Base-by-base conservation (phyloP, 345 rosid genomes). In the Punica granatum region DNA sequence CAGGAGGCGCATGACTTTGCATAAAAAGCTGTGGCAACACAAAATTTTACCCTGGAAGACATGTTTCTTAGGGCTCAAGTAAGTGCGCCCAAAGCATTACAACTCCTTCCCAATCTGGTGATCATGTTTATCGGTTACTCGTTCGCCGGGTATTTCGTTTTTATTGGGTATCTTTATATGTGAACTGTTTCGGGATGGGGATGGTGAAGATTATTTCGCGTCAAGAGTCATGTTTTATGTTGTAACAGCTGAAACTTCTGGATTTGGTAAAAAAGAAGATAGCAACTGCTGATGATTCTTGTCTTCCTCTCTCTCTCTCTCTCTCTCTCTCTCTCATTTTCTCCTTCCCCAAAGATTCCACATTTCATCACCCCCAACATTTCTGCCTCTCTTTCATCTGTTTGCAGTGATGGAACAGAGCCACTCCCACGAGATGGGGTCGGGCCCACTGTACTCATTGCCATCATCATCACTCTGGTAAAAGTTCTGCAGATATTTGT, bases 281-380 rank as follows among this genome's bases (percentile, higher is more conserved):
- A 61, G 65, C 10, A 5, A 43, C 59, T 56, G 34, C 31, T 12
- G 60, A 12, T 12, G 16, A 54, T 37, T 54, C 30, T 9, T 56
- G 32, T 30, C 34, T 12, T 33, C 26, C 34, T 54, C 61, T 56
- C 16, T 11, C 41, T 37, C 66, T 70, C 39, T 30, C 42, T 39
- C 46, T 25, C 70, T 64, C 73, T 69, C 67, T 73, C 72, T 53
- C 54, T 18, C 3, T 18, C 58, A 51, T n/a, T 21, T 6, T 37
- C 11, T 37, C 53, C 6, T 18, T 46, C 15, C 53, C n/a, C 53
- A 0, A 18, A 48, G 21, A 23, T 30, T 51, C 9, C 9, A 9
- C 9, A 1, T 5, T 48, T 48, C 54, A 48, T 48, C 25, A n/a
- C n/a, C n/a, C n/a, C n/a, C n/a, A n/a, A n/a, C n/a, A n/a, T n/a